Evolutionary conservation across 768 basidiomycete genomes (phyloP).

Genomic region (Psilocybe cubensis): DNA sequence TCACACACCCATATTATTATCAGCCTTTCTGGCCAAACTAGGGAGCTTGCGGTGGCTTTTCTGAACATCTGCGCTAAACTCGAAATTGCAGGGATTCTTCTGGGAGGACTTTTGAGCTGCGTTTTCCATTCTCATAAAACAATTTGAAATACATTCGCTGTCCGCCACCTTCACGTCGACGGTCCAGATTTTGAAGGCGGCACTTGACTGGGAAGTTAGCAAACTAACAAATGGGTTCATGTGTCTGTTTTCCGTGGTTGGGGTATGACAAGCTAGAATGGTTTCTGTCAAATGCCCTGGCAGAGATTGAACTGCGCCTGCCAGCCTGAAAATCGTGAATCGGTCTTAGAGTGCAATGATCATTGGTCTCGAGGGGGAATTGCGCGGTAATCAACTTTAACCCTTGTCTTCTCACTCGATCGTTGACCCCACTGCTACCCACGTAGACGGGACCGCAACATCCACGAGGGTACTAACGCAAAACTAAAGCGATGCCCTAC

Average conservation of each 20-base stretch:
- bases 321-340: not conserved
- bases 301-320: not conserved
- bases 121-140: not conserved
- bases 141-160: not conserved
- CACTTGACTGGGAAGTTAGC: too few species aligned
- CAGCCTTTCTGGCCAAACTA: not conserved
- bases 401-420: not conserved
- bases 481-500: not conserved
- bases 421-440: not conserved
- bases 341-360: not conserved
- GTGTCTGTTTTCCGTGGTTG: not conserved
- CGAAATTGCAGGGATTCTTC: not conserved
- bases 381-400: not conserved
- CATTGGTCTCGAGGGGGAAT: not conserved
- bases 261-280: not conserved
- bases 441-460: not conserved
- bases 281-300: not conserved
- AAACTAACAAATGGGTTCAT: too few species aligned
- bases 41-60: not conserved
- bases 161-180: not conserved
- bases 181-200: not conserved
- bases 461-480: not conserved
- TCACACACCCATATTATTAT: not conserved
- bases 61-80: not conserved
- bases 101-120: not conserved